Conservation (phyloP, 352 stramenopile species). For the Globisporangium uncinulatum region DNA sequence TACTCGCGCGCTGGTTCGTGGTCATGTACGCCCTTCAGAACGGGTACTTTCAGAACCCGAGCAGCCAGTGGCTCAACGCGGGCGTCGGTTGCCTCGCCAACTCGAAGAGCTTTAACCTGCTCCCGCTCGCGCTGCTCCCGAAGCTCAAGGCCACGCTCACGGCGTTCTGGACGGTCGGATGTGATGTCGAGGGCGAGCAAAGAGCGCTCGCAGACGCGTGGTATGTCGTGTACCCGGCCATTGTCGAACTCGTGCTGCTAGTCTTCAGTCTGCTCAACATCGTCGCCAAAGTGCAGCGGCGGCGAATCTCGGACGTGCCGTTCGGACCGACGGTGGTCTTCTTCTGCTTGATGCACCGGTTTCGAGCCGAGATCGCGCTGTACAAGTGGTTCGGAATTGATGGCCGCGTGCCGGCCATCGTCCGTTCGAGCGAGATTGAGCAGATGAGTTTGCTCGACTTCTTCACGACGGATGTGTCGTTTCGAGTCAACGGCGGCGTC, state of each 20-base stretch:
- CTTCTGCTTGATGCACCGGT: conserved; percentile 13
- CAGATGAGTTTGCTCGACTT: conserved; percentile 5
- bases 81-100: conserved; percentile 9
- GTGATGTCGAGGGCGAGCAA: conserved; percentile 20
- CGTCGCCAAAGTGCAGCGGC: conserved; percentile 5
- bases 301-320: conserved; percentile 20
- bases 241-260: conserved; percentile 22
- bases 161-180: conserved; percentile 21
- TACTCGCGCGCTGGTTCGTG: conserved; percentile 12
- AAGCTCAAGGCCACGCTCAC: conserved; percentile 16
- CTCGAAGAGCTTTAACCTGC: conserved; percentile 8
- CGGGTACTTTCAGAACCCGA: background rate
- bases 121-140: conserved; percentile 18
- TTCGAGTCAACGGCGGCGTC: background rate
- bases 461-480: conserved; percentile 1
- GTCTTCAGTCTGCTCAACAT: conserved; percentile 22
- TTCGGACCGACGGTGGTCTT: conserved; percentile 22
- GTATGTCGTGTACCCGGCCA: conserved; percentile 29
- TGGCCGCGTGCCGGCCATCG: conserved; percentile 1
- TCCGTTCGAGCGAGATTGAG: conserved; percentile 8
- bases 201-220: conserved; percentile 15
- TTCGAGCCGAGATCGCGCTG: background rate
- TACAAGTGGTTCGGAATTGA: conserved; percentile 1
- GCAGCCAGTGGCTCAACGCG: background rate
- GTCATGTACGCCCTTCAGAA: conserved; percentile 2